phyloP scores from a whole-genome alignment of 2,329 filamentous ascomycete genomes.

The Pseudogymnoascus sp. region DNA sequence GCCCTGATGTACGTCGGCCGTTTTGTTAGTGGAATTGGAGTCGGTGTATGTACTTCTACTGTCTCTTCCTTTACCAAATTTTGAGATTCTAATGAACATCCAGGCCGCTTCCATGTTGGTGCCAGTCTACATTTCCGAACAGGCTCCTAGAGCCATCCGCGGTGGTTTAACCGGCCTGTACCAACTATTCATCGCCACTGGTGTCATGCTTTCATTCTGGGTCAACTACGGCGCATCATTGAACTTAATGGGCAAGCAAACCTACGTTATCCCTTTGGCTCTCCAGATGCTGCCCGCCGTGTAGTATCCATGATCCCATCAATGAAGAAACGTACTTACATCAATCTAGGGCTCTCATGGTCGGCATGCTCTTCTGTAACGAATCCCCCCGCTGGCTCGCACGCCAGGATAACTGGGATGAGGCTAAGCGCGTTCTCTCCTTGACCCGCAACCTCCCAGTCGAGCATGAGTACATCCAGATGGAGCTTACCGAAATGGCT shows the following conservation, averaged over 20 bases:
- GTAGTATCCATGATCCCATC: conserved; percentile 15
- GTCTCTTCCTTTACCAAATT: conserved; percentile 41
- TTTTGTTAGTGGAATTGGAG: conserved; percentile 40
- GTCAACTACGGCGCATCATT: conserved; percentile 45
- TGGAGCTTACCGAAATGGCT: conserved; percentile 37
- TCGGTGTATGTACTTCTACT: conserved; percentile 25
- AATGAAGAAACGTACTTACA: not conserved
- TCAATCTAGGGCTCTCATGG: conserved; percentile 35
- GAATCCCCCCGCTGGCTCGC: conserved; percentile 60
- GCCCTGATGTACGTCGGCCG: conserved; percentile 58
- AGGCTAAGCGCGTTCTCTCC: conserved; percentile 46
- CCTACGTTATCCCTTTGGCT: conserved; percentile 53
- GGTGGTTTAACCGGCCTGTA: conserved; percentile 42
- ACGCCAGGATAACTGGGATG: conserved; percentile 58
- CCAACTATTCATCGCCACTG: conserved; percentile 36
- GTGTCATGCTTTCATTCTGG: conserved; percentile 38
- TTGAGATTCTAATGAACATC: conserved; percentile 42
- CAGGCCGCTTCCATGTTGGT: conserved; percentile 32
- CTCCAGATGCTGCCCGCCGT: conserved; percentile 57
- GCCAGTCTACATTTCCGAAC: conserved; percentile 40
- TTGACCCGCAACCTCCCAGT: conserved; percentile 41
- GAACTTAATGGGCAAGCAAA: conserved; percentile 38
- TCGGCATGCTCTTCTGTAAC: conserved; percentile 51
- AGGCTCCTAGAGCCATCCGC: conserved; percentile 41
- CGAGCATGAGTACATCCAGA: conserved; percentile 44